These are phyloP conservation scores for Dothideomycetes sp. DNA, from an alignment of 2,329 filamentous ascomycete genomes.

Conservation along the genomic window DNA sequence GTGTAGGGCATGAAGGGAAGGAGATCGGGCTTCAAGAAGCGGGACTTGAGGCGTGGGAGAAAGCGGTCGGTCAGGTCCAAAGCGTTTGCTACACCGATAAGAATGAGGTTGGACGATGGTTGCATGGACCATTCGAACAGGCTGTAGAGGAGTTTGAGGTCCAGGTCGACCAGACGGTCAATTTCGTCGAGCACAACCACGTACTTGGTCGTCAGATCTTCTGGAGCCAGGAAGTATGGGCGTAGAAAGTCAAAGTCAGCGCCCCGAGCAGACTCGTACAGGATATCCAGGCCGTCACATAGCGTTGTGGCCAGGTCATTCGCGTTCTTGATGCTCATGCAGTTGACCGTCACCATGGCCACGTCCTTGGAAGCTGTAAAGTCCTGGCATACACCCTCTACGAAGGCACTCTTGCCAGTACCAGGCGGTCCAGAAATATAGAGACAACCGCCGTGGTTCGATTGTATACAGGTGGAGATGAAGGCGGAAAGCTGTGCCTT, in stretches of 20 bases:
- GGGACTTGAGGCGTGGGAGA: constrained; percentile 81
- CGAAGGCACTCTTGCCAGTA: constrained; percentile 92
- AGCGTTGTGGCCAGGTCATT: constrained; percentile 76
- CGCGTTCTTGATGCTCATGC: constrained; percentile 88
- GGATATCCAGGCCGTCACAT: constrained; percentile 55
- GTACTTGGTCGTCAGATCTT: constrained; percentile 48
- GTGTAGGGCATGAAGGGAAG: constrained; percentile 91
- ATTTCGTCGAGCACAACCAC: constrained; percentile 92
- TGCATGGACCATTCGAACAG: constrained; percentile 96
- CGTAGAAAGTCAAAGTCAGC: constrained; percentile 59
- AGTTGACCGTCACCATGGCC: constrained; percentile 77
- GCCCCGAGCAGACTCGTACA: constrained; percentile 49
- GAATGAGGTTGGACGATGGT: constrained; percentile 63
- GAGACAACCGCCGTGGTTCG: constrained; percentile 63
- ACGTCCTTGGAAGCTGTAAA: constrained; percentile 42
- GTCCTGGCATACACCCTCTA: constrained; percentile 63
- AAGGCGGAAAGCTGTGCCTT: constrained; percentile 57
- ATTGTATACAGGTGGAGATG: constrained; percentile 50
- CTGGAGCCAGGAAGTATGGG: constrained; percentile 53
- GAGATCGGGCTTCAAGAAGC: constrained; percentile 80
- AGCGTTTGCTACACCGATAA: constrained; percentile 93
- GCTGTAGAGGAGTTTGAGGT: constrained; percentile 79
- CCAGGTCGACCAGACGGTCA: constrained; percentile 81
- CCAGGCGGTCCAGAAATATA: constrained; percentile 95
- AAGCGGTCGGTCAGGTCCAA: constrained; percentile 93